Conservation (phyloP, 306 rosid genomes). For the Acacia crassicarpa region DNA sequence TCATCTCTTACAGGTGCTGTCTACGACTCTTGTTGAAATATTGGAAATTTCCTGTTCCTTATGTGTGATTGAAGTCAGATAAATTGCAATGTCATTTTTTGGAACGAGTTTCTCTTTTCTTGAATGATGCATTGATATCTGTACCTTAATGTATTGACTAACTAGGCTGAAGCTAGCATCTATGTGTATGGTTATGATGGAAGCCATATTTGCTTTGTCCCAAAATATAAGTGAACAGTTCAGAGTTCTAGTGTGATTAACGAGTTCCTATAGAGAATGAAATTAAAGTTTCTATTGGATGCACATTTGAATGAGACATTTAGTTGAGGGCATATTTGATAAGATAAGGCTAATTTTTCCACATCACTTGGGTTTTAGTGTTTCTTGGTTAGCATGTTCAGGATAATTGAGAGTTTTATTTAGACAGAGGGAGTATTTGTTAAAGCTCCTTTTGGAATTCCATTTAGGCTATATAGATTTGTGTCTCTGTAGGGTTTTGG, state of each 20-base stretch:
- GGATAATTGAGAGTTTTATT: background rate
- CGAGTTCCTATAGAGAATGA: too few relatives aligned
- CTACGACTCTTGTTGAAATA: slow-evolving; percentile 5
- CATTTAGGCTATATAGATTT: background rate
- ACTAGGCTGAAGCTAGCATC: background rate
- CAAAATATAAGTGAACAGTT: background rate
- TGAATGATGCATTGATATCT: background rate
- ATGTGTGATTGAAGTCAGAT: background rate
- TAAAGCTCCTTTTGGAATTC: background rate
- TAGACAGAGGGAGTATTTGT: background rate
- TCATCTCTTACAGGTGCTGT: slow-evolving; percentile 74
- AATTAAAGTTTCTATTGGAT: background rate
- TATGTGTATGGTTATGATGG: background rate
- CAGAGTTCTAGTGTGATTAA: background rate
- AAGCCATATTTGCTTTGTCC: background rate
- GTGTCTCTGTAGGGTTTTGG: background rate
- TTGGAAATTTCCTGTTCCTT: background rate
- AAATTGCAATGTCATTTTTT: background rate
- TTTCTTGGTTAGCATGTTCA: background rate
- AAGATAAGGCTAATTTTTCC: background rate
- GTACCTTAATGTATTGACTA: background rate
- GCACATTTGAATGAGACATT: background rate
- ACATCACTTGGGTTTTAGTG: background rate
- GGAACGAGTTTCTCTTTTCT: background rate
- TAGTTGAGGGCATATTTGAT: background rate